Base-by-base conservation (phyloP, 2,329 filamentous ascomycete species). In the Colletotrichum karsti region DNA sequence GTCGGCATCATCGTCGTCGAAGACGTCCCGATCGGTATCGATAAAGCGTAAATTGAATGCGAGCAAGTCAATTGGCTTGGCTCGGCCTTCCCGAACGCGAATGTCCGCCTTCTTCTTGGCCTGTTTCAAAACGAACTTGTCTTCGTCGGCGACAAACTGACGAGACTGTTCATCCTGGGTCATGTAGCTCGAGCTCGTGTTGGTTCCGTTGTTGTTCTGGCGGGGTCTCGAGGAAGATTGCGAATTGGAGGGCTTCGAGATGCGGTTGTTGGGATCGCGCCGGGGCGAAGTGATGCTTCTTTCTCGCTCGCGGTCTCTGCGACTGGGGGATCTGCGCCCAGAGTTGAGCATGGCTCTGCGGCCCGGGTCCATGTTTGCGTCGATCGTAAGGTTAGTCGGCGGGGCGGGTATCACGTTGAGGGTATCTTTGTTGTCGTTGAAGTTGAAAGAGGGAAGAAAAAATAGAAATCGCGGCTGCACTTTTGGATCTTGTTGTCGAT, bases 61-160 rank as follows among this genome's bases (percentile, higher is more conserved):
- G 50, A 99, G 88, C 85, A 93, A 95, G 82, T 99, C 96, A 75
- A 98, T 95, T 9, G 95, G 93, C 76, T 94, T 95, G 63, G 95
- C 95, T 72, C 97, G 90, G 10, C 93, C 92, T 79, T 97, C 95
- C 73, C 94, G 93, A 50, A 98, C 94, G 42, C 96, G 92, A 73
- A 99, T 97, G 72, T 95, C 93, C 44, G 96, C 95, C 84, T 98
- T 98, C 84, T 97, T 98, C 86, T 98, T 99, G 51, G 95, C 92
- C 81, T 99, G 96, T 80, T 94, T 95, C 75, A 99, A 84, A 63
- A 98, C 96, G 76, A 99, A 99, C 71, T 92, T 91, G 82, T 99
- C 96, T 79, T 99, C 96, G 74, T 97, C 93, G 58, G 95, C 93
- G 20, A 98, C 93, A 86, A 96, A 99, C 76, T 92, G 88, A 26